phyloP scores from a whole-genome alignment of 1,284 basidiomycete genomes.

The Cutaneotrichosporon sp. region DNA sequence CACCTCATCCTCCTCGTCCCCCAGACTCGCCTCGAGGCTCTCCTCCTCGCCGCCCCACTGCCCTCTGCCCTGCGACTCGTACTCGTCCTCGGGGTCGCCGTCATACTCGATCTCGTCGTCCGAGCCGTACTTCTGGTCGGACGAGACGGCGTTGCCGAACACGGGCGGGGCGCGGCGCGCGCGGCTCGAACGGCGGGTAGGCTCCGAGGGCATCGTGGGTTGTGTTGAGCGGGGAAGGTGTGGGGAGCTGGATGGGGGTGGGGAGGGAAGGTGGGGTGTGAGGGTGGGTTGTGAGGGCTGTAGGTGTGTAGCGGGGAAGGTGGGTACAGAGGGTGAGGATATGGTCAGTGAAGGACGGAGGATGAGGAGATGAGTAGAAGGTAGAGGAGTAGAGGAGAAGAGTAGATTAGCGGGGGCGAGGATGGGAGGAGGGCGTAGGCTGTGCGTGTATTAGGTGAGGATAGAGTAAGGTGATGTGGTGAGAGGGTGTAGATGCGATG shows the following conservation, averaged over 20 bases:
- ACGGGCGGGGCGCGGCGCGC: background rate
- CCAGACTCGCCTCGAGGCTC: slow-evolving; percentile 10
- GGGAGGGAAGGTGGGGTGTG: background rate
- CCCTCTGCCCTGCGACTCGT: slow-evolving; percentile 21
- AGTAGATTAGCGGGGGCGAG: background rate
- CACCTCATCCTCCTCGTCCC: slow-evolving; percentile 23
- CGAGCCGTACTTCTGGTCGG: slow-evolving; percentile 54
- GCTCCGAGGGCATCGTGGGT: background rate
- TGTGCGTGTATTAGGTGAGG: background rate
- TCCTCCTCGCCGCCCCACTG: slow-evolving; percentile 27
- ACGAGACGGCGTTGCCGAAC: slow-evolving; percentile 8
- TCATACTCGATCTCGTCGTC: slow-evolving; percentile 37
- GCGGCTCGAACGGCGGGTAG: slow-evolving; percentile 7
- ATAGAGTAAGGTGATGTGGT: background rate
- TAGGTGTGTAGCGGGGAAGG: background rate
- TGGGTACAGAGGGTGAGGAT: background rate
- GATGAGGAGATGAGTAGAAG: too few species aligned
- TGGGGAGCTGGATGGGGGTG: too few species aligned
- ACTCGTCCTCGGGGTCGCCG: slow-evolving; percentile 19
- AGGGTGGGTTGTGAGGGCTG: too few species aligned
- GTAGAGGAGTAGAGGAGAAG: background rate
- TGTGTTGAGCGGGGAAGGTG: background rate
- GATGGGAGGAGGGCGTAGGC: background rate
- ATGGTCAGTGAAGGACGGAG: background rate
- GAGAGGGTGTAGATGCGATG: too few species aligned